Evolutionary conservation across 805 yeast genomes (phyloP), one percentile per base, ranked within the genome.

Genomic region (Phaffomyces thermotolerans): DNA sequence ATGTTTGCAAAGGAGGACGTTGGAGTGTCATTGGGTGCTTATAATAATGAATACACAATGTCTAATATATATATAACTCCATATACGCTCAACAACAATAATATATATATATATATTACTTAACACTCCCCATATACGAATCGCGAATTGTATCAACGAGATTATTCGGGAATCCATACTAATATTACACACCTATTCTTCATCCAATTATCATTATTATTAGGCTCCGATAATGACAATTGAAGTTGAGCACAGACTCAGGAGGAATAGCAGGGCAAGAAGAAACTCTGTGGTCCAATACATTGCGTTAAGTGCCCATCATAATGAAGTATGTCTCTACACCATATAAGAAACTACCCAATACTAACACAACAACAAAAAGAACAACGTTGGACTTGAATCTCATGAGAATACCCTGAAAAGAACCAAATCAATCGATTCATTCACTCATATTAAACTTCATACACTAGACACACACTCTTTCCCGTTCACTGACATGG

Each of bases 251-350:
- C 33, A 33, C 48, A 25, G 47, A 39, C 36, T 35, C 9, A 41
- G 50, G 37, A 39, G 53, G 15, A 47, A 45, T 24, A 54, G 55
- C 34, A 63, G 79, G 47, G 67, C 71, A 8, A 67, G 88, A 54
- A 71, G 81, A 43, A 72, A 75, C 46, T 81, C 89, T 3, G 73
- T 80, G 47, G 87, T 81, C 1, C 78, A 78, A 40, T 62, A 67
- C 27, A 79, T 81, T 38, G 88, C 88, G 0, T 60, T 71, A 36
- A 75, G 72, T 31, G 68, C 71, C 9, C 79, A 81, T 2, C 62
- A 63, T 18, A 49, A 59, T 3, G 67, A 68, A 23, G 63, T 59
- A 29, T 47, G 57, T 33, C 6, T n/a, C n/a, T n/a, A n/a, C n/a
- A n/a, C n/a, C n/a, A n/a, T n/a, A n/a, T n/a, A n/a, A n/a, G n/a